phyloP scores from a whole-genome alignment of 2,329 filamentous ascomycete genomes.

The Aureobasidium sp. region DNA sequence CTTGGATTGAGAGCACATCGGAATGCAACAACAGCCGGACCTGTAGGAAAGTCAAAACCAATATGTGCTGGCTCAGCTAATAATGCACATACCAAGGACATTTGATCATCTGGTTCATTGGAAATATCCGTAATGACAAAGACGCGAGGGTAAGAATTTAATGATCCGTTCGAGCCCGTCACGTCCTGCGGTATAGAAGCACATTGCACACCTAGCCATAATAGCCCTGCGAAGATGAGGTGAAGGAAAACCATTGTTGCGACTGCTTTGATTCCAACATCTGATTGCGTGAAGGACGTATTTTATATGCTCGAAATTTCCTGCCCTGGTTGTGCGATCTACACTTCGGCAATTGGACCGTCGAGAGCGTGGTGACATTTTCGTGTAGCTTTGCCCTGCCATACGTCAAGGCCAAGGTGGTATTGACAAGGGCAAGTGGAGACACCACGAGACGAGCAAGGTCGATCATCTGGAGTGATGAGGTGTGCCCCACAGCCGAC shows the following conservation, averaged over 20 bases:
- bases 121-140: conserved; percentile 27
- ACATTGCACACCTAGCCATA: not conserved
- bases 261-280: too few relatives aligned
- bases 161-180: not conserved
- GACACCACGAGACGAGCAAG: not conserved
- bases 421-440: not conserved
- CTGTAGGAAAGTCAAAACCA: too few relatives aligned
- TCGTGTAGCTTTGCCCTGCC: not conserved
- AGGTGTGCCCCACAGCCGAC: not conserved
- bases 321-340: too few relatives aligned
- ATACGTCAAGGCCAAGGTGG: not conserved
- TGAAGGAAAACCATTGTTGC: not conserved
- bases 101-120: conserved; percentile 26
- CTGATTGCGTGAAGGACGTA: too few relatives aligned
- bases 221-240: not conserved
- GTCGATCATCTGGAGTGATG: not conserved
- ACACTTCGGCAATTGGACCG: not conserved
- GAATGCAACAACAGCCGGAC: conserved; percentile 23
- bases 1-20: conserved; percentile 24
- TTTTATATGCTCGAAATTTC: too few relatives aligned
- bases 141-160: conserved; percentile 20
- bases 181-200: not conserved
- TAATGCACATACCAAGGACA: conserved; percentile 21
- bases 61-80: too few relatives aligned
- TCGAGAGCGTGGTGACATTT: not conserved